A percentile compares a stretch with the other conserved stretches of the same genome.
phyloP scores from a whole-genome alignment of 176 grass and related monocot species.

The Dactylis glomerata region DNA sequence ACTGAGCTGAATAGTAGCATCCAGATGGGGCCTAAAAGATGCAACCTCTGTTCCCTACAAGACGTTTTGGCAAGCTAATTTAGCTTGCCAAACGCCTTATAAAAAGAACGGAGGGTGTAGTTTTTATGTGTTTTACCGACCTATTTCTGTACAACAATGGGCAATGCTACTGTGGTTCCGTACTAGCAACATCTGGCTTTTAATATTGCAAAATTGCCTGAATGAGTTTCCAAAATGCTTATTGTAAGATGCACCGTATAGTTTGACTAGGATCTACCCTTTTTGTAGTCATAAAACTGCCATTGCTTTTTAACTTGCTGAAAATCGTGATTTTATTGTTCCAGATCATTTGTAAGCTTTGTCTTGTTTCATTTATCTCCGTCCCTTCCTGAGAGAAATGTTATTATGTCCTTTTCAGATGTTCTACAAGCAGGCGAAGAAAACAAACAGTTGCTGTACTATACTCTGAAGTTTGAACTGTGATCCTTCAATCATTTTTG shows the following conservation, averaged over 20 bases:
- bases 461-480: constrained; percentile 69
- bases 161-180: background rate
- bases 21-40: too few relatives aligned
- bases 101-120: too few relatives aligned
- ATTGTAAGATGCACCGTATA: background rate
- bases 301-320: background rate
- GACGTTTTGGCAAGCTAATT: too few relatives aligned
- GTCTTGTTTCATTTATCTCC: background rate
- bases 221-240: background rate
- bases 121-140: too few relatives aligned
- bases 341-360: background rate
- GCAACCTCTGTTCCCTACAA: too few relatives aligned
- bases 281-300: background rate
- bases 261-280: background rate
- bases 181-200: background rate
- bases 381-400: background rate
- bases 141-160: background rate
- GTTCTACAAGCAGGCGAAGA: constrained; percentile 99
- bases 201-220: background rate
- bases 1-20: too few relatives aligned
- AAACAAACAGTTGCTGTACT: constrained; percentile 92
- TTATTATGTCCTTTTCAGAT: constrained; percentile 55
- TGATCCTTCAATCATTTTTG: constrained; percentile 4
- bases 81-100: too few relatives aligned
- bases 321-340: background rate